A percentile compares a stretch with the other conserved stretches of the same genome.
phyloP scores from a whole-genome alignment of 2,329 filamentous ascomycete species.

The Aspergillus udagawae region DNA sequence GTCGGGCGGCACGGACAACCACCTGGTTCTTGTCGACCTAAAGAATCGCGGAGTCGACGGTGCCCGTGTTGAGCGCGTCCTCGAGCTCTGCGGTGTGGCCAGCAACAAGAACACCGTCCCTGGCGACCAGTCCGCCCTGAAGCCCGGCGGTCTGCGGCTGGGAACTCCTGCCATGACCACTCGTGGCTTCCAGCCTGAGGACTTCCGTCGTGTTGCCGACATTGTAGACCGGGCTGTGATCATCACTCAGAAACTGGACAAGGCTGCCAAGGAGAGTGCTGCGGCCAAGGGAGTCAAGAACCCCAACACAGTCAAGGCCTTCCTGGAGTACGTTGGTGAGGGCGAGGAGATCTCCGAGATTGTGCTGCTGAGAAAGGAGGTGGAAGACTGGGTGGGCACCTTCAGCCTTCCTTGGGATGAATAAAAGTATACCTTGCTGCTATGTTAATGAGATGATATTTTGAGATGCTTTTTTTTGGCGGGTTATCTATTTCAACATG shows the following conservation, averaged over 20 bases:
- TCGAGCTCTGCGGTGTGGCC: constrained; percentile 92
- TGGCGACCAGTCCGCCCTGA: constrained; percentile 87
- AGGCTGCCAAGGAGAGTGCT: constrained; percentile 63
- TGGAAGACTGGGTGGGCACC: constrained; percentile 77
- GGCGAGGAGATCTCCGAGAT: constrained; percentile 78
- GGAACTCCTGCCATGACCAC: constrained; percentile 98
- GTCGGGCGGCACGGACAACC: constrained; percentile 91
- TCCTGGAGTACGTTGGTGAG: constrained; percentile 82
- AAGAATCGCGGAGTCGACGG: constrained; percentile 84
- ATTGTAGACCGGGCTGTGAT: constrained; percentile 80
- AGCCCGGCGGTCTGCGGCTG: constrained; percentile 88
- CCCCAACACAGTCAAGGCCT: constrained; percentile 98
- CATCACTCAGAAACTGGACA: constrained; percentile 74
- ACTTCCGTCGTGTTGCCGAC: constrained; percentile 82
- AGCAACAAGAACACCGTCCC: constrained; percentile 99
- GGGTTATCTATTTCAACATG: not conserved
- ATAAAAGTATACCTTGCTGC: constrained; percentile 11
- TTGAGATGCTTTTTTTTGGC: not conserved
- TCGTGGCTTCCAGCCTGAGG: constrained; percentile 80
- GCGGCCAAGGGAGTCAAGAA: constrained; percentile 84
- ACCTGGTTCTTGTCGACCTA: constrained; percentile 94
- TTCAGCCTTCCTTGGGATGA: constrained; percentile 84
- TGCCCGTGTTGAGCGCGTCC: constrained; percentile 82
- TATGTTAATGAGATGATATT: constrained; percentile 1
- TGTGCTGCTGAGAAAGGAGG: constrained; percentile 80